phyloP scores from a whole-genome alignment of 805 yeast genomes.

The Schwanniomyces polymorphus region DNA sequence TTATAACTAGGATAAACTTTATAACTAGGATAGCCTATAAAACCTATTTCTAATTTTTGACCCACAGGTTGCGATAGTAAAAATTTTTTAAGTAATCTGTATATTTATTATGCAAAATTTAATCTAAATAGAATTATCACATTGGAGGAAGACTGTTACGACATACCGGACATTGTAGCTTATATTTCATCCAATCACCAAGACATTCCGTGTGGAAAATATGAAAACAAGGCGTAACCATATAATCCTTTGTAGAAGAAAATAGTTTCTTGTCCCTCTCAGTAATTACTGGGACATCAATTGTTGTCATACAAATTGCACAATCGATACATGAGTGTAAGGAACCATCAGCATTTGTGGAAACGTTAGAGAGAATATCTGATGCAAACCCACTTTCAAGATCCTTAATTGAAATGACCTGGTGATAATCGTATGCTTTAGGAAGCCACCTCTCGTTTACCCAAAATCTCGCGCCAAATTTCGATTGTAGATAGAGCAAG shows the following conservation, averaged over 20 bases:
- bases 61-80: too few species aligned
- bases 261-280: conserved; percentile 12
- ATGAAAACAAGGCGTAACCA: conserved; percentile 92
- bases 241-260: conserved; percentile 34
- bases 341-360: conserved; percentile 19
- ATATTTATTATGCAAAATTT: background rate
- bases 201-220: conserved; percentile 88
- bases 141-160: conserved; percentile 82
- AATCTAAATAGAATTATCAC: conserved; percentile 17
- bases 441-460: conserved; percentile 73
- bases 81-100: background rate
- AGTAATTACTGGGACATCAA: conserved; percentile 53
- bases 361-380: conserved; percentile 44
- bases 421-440: conserved; percentile 84
- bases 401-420: conserved; percentile 56
- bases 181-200: conserved; percentile 91
- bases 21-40: too few species aligned
- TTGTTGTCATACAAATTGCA: conserved; percentile 84
- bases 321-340: conserved; percentile 61
- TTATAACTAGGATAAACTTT: too few species aligned
- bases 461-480: conserved; percentile 81
- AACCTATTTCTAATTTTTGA: too few species aligned
- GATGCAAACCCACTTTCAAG: conserved; percentile 62
- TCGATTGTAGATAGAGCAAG: conserved; percentile 60
- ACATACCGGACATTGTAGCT: conserved; percentile 93